Percentiles rank a stretch among this genome's conserved stretches.
Evolutionary conservation across 495 filamentous ascomycete genomes (phyloP).

Genomic region (Margaritispora aquatica): DNA sequence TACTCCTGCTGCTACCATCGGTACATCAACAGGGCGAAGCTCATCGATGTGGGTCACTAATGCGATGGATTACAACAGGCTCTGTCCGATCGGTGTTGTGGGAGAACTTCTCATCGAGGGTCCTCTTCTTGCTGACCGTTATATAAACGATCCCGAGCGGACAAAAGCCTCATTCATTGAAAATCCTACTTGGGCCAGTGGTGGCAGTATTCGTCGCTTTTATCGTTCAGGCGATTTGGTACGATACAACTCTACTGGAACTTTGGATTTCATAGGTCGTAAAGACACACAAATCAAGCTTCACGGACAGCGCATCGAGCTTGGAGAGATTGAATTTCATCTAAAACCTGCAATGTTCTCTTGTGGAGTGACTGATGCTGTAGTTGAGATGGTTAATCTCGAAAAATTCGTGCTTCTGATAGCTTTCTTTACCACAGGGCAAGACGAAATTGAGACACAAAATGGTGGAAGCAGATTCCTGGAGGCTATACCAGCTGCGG

Average conservation of each 20-base stretch:
- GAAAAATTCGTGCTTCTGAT: background rate
- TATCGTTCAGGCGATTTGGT: slow-evolving; percentile 72
- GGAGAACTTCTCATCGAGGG: slow-evolving; percentile 63
- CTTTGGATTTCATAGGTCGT: slow-evolving; percentile 53
- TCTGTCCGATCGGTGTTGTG: slow-evolving; percentile 51
- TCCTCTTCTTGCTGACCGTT: slow-evolving; percentile 42
- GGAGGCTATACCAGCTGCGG: background rate
- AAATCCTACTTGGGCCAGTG: slow-evolving; percentile 5
- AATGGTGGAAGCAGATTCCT: background rate
- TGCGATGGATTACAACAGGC: slow-evolving; percentile 39
- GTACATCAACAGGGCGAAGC: background rate
- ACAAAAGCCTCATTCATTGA: slow-evolving; percentile 25
- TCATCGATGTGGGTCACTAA: slow-evolving; percentile 49
- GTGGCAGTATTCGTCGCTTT: slow-evolving; percentile 35
- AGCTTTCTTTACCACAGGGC: background rate
- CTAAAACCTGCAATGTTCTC: background rate
- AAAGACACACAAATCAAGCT: slow-evolving; percentile 32
- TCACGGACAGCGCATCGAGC: slow-evolving; percentile 26
- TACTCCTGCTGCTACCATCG: background rate
- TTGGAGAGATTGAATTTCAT: slow-evolving; percentile 22
- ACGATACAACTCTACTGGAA: slow-evolving; percentile 54
- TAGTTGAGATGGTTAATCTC: background rate
- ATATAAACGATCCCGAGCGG: slow-evolving; percentile 30
- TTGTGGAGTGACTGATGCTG: background rate
- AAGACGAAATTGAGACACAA: background rate